phyloP scores from a whole-genome alignment of 179 eudicot species.

The Beta lomatogona region DNA sequence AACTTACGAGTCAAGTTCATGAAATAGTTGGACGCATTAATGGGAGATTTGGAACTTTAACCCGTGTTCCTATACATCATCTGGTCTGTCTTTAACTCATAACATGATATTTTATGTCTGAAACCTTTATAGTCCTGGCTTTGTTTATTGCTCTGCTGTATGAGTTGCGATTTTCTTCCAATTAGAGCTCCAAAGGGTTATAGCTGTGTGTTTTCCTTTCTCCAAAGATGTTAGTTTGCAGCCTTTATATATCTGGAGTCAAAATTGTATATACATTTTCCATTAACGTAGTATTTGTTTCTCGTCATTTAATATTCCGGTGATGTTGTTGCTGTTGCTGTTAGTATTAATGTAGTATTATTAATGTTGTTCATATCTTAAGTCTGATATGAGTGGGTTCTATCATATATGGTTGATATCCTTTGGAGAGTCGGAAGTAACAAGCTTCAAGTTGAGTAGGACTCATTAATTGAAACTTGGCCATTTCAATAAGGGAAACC shows the following conservation, averaged over 20 bases:
- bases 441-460: too few species aligned
- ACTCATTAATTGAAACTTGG: too few species aligned
- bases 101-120: neutral
- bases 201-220: neutral
- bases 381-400: too few species aligned
- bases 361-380: neutral
- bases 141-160: neutral
- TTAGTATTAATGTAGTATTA: too few species aligned
- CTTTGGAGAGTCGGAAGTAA: too few species aligned
- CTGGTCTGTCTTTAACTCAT: conserved; percentile 48
- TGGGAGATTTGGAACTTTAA: conserved; percentile 82
- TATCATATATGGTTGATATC: too few species aligned
- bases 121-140: too few species aligned
- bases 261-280: neutral
- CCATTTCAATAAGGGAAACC: too few species aligned
- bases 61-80: conserved; percentile 83
- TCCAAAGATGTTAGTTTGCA: neutral
- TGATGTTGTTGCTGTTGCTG: neutral
- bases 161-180: neutral
- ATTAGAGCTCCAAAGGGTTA: too few species aligned
- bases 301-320: neutral
- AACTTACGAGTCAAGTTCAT: conserved; percentile 84
- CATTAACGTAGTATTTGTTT: neutral
- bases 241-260: neutral
- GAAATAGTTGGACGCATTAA: conserved; percentile 90